Evolutionary conservation across 768 basidiomycete genomes (phyloP), one percentile per base, ranked within the genome.

Genomic region (Tubosaeta sp.): DNA sequence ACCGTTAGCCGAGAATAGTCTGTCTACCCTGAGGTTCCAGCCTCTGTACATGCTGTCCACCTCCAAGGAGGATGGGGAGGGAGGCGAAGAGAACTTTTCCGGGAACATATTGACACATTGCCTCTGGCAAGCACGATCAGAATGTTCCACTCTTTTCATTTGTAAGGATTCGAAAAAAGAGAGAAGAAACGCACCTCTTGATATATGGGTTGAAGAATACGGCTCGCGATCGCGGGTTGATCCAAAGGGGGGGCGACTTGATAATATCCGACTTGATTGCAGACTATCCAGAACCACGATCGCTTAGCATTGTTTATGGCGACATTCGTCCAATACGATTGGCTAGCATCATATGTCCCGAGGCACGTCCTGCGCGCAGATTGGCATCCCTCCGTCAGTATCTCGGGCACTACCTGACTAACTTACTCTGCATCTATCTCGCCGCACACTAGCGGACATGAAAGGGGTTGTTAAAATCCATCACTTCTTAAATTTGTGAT

Each of bases 201-300:
- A 24, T 69, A 71, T 1, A 44, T 27, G 12, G 68, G 69, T 16
- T 66, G 58, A 25, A 73, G 13, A 29, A 73, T 64, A 7, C 68
- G 63, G 19, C 71, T 68, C 29, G 66, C 67, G 50, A 71, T 59
- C 21, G 64, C 54, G 13, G 75, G 72, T 41, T 68, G 61, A 22
- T 57, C 63, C 6, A 29, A 12, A 1, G 76, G 76, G 3, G 75
- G 73, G 29, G 74, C 68, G 6, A 64, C 69, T 52, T 68, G 68
- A 55, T 61, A 71, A 50, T 54, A 86, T 29, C 87, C 87, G 1
- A 88, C 75, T 68, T 88, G 77, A 58, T 84, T 86, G 60, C 87
- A 88, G 5, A 83, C 78, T 59, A 86, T 79, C 87, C 87, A 88
- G 50, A 71, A 66, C 86, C 86, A 90, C 3, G 86, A 86, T 21